Evolutionary conservation across 495 filamentous ascomycete genomes (phyloP).

Genomic region (Tuber indicum): DNA sequence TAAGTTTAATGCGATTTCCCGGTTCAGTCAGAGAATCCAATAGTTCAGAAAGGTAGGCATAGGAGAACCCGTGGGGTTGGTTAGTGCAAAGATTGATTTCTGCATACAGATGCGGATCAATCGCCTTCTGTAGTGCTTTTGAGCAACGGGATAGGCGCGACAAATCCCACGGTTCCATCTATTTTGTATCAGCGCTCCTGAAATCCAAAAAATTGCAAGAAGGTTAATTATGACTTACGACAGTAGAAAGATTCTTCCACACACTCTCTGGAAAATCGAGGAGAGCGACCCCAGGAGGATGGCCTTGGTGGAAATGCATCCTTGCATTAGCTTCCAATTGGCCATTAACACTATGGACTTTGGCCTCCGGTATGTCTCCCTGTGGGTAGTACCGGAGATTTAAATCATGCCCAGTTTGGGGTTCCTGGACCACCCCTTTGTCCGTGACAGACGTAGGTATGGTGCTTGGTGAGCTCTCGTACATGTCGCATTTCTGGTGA

Average conservation of each 20-base stretch:
- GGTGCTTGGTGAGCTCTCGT: neutral
- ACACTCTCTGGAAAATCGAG: neutral
- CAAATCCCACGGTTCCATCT: constrained; percentile 27
- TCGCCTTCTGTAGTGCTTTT: constrained; percentile 8
- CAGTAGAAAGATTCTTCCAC: neutral
- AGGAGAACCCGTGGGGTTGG: constrained; percentile 27
- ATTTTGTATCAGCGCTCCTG: neutral
- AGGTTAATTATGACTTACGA: neutral
- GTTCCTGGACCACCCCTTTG: neutral
- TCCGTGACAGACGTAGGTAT: neutral
- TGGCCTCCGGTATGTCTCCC: neutral
- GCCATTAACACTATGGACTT: neutral
- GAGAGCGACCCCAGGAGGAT: neutral
- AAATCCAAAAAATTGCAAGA: neutral
- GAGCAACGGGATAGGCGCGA: constrained; percentile 27
- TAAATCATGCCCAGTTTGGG: neutral
- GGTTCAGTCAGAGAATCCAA: constrained; percentile 8
- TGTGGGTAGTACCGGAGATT: neutral
- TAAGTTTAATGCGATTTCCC: constrained; percentile 12
- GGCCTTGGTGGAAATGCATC: neutral
- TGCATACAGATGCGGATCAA: constrained; percentile 31
- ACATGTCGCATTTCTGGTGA: neutral
- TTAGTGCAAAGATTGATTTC: constrained; percentile 23
- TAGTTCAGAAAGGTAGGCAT: constrained; percentile 19
- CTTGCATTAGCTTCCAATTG: neutral